Base-by-base conservation (phyloP, 164 flowering plant genomes). In the Euptelea pleiosperma region DNA sequence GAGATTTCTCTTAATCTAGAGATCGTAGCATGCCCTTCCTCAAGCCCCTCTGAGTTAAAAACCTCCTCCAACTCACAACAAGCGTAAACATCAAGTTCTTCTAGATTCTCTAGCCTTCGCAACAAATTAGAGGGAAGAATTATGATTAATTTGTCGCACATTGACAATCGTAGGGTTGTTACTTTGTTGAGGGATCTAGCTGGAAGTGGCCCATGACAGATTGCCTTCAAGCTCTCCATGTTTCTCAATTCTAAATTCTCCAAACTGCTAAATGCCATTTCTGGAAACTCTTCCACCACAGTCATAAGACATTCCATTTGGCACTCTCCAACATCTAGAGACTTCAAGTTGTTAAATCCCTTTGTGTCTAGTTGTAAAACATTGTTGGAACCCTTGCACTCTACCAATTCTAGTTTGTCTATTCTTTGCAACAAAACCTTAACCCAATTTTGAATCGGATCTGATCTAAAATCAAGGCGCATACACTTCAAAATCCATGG, bases 31-130 rank as follows among this genome's bases (percentile, higher is more conserved):
- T n/a, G n/a, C n/a, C n/a, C n/a, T n/a, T n/a, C n/a, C n/a, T n/a
- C n/a, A n/a, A n/a, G n/a, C n/a, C n/a, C n/a, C n/a, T n/a, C n/a
- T n/a, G n/a, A n/a, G n/a, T n/a, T n/a, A n/a, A 61, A 61, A 6
- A 61, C 49, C 41, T 61, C 57, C 30, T 19, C 29, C 48, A 50
- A 29, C 31, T 21, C 50, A 21, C 29, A 4, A 33, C 64, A 61
- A 2, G 10, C 28, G 19, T 1, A 0, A 3, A 61, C 49, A 4
- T 1, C 2, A 11, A 51, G 31, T 0, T 22, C 30, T 39, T 40
- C 57, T 12, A 61, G 16, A 42, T 56, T 41, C 11, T 41, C 3
- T 34, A 56, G 12, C 9, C 7, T 14, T 29, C 8, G 5, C 50
- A 61, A 0, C 12, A 52, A 36, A 39, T 51, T 9, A 18, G 18